phyloP scores from a whole-genome alignment of 352 stramenopile genomes.

The Globisporangium ultimum region DNA sequence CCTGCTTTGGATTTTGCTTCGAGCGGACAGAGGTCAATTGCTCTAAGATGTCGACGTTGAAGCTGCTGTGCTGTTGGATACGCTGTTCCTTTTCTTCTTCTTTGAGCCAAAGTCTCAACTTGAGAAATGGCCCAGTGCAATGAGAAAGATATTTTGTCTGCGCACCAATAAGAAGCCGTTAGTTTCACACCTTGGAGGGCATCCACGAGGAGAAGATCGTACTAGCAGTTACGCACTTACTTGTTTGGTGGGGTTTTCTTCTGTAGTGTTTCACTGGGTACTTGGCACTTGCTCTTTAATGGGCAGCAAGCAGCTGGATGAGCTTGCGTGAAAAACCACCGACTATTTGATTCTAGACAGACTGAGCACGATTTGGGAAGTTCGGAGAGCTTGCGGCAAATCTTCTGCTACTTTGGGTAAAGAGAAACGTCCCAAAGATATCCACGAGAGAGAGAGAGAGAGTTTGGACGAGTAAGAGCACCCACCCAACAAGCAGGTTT shows the following conservation, averaged over 20 bases:
- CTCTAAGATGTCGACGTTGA: too few species aligned
- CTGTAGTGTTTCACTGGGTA: background rate
- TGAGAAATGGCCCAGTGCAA: slow-evolving; percentile 34
- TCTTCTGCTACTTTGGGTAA: background rate
- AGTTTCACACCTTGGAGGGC: slow-evolving; percentile 7
- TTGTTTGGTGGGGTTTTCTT: slow-evolving; percentile 7
- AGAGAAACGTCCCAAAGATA: slow-evolving; percentile 5
- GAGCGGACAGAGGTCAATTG: too few species aligned
- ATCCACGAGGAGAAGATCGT: background rate
- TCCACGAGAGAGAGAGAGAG: background rate
- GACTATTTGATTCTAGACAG: slow-evolving; percentile 2
- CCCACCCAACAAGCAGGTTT: too few species aligned
- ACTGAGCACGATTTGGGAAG: too few species aligned
- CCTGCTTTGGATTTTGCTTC: background rate
- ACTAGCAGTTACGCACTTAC: slow-evolving; percentile 9
- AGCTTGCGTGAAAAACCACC: slow-evolving; percentile 2
- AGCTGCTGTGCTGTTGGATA: background rate
- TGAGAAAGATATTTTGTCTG: slow-evolving; percentile 32
- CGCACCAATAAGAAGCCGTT: slow-evolving; percentile 9
- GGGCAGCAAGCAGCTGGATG: background rate
- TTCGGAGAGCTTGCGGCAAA: background rate
- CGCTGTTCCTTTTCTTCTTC: background rate
- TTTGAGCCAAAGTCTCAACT: slow-evolving; percentile 20
- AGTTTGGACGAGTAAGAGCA: background rate
- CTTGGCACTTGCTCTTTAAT: background rate